These are phyloP conservation scores for Kurtzmaniella quercitrusa DNA, from an alignment of 1,139 yeast genomes.

Conservation along the genomic window DNA sequence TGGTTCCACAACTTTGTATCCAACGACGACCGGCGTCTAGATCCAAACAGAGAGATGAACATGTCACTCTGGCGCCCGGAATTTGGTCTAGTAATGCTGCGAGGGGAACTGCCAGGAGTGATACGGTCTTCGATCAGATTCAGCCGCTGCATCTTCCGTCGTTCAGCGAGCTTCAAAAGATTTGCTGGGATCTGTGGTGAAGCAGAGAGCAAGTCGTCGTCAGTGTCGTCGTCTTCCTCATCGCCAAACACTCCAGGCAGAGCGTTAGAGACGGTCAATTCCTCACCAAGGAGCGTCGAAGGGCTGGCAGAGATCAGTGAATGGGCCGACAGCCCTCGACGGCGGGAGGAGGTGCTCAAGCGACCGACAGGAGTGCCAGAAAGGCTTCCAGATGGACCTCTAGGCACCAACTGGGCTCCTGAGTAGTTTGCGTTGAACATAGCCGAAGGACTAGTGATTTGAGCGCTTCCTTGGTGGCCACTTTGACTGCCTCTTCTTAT, in stretches of 20 bases:
- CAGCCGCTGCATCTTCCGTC: slow-evolving; percentile 34
- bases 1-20: slow-evolving; percentile 22
- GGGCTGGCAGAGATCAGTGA: background rate
- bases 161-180: slow-evolving; percentile 51
- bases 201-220: slow-evolving; percentile 51
- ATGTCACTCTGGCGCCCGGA: slow-evolving; percentile 21
- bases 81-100: slow-evolving; percentile 9
- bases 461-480: background rate
- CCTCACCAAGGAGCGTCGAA: background rate
- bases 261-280: background rate
- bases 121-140: slow-evolving; percentile 17
- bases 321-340: background rate
- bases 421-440: background rate
- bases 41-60: slow-evolving; percentile 18
- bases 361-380: background rate
- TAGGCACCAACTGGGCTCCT: background rate
- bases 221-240: slow-evolving; percentile 42
- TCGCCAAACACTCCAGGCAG: slow-evolving; percentile 15
- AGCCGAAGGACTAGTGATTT: background rate
- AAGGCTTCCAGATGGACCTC: background rate
- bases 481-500: background rate
- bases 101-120: slow-evolving; percentile 37
- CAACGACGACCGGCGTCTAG: slow-evolving; percentile 30
- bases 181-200: slow-evolving; percentile 69
- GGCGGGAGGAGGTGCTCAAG: background rate